A percentile compares a stretch with the other conserved stretches of the same genome.
Conservation (phyloP, 805 yeast genomes). For the Pichia phayaonensis region DNA sequence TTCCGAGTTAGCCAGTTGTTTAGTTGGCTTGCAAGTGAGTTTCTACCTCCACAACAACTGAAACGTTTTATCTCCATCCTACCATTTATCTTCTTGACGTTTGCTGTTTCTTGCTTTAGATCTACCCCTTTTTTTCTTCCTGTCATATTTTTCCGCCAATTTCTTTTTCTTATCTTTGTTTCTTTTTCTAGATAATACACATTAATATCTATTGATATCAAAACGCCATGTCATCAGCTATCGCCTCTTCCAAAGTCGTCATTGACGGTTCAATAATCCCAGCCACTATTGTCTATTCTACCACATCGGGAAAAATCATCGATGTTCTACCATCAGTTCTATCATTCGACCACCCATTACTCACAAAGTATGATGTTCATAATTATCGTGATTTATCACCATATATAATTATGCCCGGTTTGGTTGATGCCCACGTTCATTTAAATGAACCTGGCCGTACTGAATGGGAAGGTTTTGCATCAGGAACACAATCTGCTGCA, state of each 20-base stretch:
- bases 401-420: slow-evolving; percentile 70
- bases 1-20: neutral
- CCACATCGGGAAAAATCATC: slow-evolving; percentile 50
- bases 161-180: neutral
- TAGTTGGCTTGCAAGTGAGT: too few species aligned
- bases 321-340: slow-evolving; percentile 38
- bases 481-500: slow-evolving; percentile 92
- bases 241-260: slow-evolving; percentile 54
- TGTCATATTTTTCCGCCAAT: neutral
- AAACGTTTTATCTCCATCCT: neutral
- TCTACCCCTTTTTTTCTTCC: too few species aligned
- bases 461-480: slow-evolving; percentile 97
- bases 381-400: slow-evolving; percentile 54
- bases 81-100: neutral
- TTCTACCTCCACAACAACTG: too few species aligned
- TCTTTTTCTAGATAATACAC: neutral
- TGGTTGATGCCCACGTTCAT: slow-evolving; percentile 92
- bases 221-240: slow-evolving; percentile 46
- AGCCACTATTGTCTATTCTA: slow-evolving; percentile 61
- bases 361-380: slow-evolving; percentile 34
- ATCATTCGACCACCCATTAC: slow-evolving; percentile 31
- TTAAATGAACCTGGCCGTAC: slow-evolving; percentile 97
- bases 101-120: neutral
- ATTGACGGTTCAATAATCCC: slow-evolving; percentile 38
- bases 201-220: neutral